Conservation (phyloP, 2,329 filamentous ascomycete species). For the Neopestalotiopsis sp. region DNA sequence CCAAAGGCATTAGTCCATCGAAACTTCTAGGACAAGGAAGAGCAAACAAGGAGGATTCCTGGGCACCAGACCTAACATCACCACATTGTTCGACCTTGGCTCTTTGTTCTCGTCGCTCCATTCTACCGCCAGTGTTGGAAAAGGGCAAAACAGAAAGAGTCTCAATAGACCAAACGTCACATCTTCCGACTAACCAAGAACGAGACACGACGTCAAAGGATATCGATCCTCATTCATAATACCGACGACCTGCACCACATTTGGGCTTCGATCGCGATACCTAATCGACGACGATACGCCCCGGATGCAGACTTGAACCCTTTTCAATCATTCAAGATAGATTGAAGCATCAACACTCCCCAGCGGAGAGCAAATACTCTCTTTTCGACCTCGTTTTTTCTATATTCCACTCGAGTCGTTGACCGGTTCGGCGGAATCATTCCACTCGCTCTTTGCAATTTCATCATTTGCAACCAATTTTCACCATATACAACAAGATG, state of each 20-base stretch:
- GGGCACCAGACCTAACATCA: not conserved
- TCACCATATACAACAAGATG: constrained; percentile 27
- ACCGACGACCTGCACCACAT: not conserved
- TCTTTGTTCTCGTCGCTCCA: not conserved
- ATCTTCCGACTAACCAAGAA: not conserved
- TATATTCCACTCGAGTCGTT: constrained; percentile 33
- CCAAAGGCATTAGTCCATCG: not conserved
- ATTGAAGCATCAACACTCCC: not conserved
- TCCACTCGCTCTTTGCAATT: constrained; percentile 21
- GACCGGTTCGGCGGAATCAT: constrained; percentile 33
- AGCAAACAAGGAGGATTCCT: not conserved
- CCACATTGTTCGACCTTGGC: not conserved
- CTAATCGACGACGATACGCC: not conserved
- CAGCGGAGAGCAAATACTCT: constrained; percentile 14
- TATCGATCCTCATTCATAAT: constrained; percentile 1
- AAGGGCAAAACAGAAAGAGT: constrained; percentile 13
- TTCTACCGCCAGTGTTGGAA: constrained; percentile 4
- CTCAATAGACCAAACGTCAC: constrained; percentile 14
- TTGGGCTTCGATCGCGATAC: not conserved
- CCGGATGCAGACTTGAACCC: constrained; percentile 13
- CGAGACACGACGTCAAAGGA: constrained; percentile 6
- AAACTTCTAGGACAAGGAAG: constrained; percentile 1
- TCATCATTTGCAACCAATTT: constrained; percentile 22
- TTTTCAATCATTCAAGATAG: not conserved
- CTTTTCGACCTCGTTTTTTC: constrained; percentile 1